Evolutionary conservation across 2,329 filamentous ascomycete genomes (phyloP).

Genomic region (Aspergillus pseudotamarii): DNA sequence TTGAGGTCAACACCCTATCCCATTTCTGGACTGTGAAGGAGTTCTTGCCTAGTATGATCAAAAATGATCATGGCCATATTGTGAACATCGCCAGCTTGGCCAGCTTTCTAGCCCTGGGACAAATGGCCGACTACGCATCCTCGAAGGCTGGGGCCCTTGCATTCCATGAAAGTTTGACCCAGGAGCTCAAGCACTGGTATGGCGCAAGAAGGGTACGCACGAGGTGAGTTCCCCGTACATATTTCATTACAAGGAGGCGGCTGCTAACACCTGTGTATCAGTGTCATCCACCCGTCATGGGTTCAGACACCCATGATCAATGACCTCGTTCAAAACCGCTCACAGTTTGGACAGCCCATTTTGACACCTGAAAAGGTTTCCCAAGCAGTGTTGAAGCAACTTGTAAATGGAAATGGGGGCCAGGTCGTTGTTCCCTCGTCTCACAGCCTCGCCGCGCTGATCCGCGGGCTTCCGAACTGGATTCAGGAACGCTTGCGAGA

Average conservation of each 20-base stretch:
- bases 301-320: constrained; percentile 53
- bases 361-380: constrained; percentile 46
- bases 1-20: constrained; percentile 55
- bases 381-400: constrained; percentile 52
- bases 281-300: constrained; percentile 41
- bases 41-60: constrained; percentile 56
- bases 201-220: constrained; percentile 41
- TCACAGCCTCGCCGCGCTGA: constrained; percentile 15
- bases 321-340: constrained; percentile 32
- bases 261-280: neutral
- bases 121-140: constrained; percentile 56
- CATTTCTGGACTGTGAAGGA: constrained; percentile 55
- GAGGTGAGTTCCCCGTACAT: constrained; percentile 25
- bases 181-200: constrained; percentile 41
- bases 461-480: neutral
- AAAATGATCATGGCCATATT: constrained; percentile 57
- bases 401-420: constrained; percentile 52
- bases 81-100: constrained; percentile 59
- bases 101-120: constrained; percentile 50
- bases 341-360: constrained; percentile 33
- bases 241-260: constrained; percentile 20
- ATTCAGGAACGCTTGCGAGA: neutral
- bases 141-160: constrained; percentile 56
- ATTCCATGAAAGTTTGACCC: constrained; percentile 54
- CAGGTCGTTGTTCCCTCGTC: constrained; percentile 52